Percentiles rank a stretch among this genome's conserved stretches.
These are phyloP conservation scores for Neonectria sp. DNA, from an alignment of 2,329 filamentous ascomycete species.

Conservation along the genomic window DNA sequence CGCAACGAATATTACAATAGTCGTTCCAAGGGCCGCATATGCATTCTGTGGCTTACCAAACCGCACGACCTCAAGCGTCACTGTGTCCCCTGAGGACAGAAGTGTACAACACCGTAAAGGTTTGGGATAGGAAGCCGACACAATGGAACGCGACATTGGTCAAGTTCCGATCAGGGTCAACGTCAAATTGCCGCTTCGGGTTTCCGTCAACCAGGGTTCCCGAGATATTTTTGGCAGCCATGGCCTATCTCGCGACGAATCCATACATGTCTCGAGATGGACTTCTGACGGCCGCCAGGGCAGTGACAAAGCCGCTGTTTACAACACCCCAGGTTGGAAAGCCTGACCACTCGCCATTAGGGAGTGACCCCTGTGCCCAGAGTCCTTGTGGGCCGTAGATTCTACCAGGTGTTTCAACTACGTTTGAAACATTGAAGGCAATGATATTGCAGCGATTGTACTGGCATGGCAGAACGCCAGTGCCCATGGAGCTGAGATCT, in stretches of 20 bases:
- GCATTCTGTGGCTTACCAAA: not conserved
- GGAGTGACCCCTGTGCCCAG: conserved; percentile 6
- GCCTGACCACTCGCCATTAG: not conserved
- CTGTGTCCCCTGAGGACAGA: not conserved
- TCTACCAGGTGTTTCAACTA: not conserved
- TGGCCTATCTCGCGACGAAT: not conserved
- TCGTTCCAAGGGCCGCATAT: not conserved
- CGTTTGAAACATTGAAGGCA: not conserved
- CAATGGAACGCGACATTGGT: not conserved
- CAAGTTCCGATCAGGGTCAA: not conserved
- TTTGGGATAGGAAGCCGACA: not conserved
- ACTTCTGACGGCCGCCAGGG: not conserved
- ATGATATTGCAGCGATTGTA: not conserved
- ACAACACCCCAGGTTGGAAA: not conserved
- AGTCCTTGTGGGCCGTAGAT: conserved; percentile 4
- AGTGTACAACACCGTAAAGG: not conserved
- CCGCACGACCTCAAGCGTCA: not conserved
- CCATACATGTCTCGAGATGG: conserved; percentile 7
- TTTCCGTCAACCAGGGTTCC: not conserved
- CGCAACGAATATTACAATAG: not conserved
- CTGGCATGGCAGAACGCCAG: not conserved
- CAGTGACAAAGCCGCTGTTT: not conserved
- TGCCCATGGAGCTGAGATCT: not conserved
- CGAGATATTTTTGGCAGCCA: not conserved
- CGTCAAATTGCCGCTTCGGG: not conserved